A percentile compares a stretch with the other conserved stretches of the same genome.
Evolutionary conservation across 805 yeast genomes (phyloP).

Genomic region (Pichia rugopelliculosa): DNA sequence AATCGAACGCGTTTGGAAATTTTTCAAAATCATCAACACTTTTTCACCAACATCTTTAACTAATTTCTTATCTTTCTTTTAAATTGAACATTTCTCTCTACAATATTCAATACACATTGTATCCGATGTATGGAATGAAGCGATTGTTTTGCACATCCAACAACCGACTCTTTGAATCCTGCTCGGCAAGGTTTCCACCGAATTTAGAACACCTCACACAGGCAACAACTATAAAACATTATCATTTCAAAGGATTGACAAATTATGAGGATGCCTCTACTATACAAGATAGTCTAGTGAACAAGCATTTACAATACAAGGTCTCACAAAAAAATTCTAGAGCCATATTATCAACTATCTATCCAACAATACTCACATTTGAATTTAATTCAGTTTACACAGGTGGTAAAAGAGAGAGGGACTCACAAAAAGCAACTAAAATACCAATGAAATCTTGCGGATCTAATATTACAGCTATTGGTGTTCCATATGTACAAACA

Average conservation of each 20-base stretch:
- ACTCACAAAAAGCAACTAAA: constrained; percentile 6
- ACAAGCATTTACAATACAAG: constrained; percentile 39
- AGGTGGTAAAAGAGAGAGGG: constrained; percentile 77
- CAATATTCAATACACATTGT: neutral
- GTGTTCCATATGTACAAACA: constrained; percentile 65
- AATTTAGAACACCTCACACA: constrained; percentile 10
- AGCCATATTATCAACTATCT: constrained; percentile 31
- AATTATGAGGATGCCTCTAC: constrained; percentile 43
- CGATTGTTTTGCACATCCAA: neutral
- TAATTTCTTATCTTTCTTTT: neutral
- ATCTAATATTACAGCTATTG: neutral
- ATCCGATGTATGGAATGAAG: neutral
- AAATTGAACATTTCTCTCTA: neutral
- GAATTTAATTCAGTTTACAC: constrained; percentile 85
- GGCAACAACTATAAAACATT: constrained; percentile 34
- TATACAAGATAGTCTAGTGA: constrained; percentile 50
- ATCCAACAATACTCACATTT: constrained; percentile 69
- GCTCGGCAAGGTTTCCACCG: constrained; percentile 10
- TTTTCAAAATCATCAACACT: neutral
- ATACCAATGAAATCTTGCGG: neutral
- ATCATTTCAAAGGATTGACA: constrained; percentile 33
- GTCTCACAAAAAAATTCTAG: constrained; percentile 19
- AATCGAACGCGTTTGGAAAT: neutral
- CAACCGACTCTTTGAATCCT: neutral
- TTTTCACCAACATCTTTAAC: neutral